phyloP scores from a whole-genome alignment of 2,329 filamentous ascomycete genomes.

The Fusarium luffae region DNA sequence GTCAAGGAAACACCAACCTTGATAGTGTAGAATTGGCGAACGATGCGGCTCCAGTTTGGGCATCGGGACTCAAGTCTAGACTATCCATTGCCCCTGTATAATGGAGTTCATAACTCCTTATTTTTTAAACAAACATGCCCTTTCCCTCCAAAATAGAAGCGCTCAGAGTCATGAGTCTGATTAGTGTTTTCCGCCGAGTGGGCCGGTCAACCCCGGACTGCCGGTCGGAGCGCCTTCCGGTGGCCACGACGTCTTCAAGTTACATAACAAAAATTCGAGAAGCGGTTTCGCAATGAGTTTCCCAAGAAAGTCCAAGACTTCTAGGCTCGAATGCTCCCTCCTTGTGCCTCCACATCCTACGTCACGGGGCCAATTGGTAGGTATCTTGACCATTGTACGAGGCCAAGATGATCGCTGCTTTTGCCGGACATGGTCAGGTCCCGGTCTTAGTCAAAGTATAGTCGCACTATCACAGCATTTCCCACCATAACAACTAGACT shows the following conservation, averaged over 20 bases:
- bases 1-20: not conserved
- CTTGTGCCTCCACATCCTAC: slow-evolving; percentile 38
- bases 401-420: slow-evolving; percentile 35
- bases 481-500: slow-evolving; percentile 5
- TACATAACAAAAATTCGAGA: slow-evolving; percentile 38
- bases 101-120: slow-evolving; percentile 1
- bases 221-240: slow-evolving; percentile 30
- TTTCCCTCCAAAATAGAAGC: slow-evolving; percentile 30
- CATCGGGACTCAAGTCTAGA: slow-evolving; percentile 11
- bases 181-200: slow-evolving; percentile 30
- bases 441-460: slow-evolving; percentile 17
- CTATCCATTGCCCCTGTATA: not conserved
- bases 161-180: slow-evolving; percentile 36
- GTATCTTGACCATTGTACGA: slow-evolving; percentile 20
- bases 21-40: not conserved
- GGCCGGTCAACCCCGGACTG: slow-evolving; percentile 24
- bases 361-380: slow-evolving; percentile 28
- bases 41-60: not conserved
- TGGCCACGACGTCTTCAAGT: slow-evolving; percentile 24
- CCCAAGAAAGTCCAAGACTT: slow-evolving; percentile 28
- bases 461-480: slow-evolving; percentile 3
- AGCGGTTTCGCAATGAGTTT: slow-evolving; percentile 33
- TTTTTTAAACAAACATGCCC: not conserved
- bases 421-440: slow-evolving; percentile 31
- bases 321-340: slow-evolving; percentile 10